These are phyloP conservation scores for Neolentinus lepideus DNA, from an alignment of 1,284 basidiomycete species.

Conservation along the genomic window DNA sequence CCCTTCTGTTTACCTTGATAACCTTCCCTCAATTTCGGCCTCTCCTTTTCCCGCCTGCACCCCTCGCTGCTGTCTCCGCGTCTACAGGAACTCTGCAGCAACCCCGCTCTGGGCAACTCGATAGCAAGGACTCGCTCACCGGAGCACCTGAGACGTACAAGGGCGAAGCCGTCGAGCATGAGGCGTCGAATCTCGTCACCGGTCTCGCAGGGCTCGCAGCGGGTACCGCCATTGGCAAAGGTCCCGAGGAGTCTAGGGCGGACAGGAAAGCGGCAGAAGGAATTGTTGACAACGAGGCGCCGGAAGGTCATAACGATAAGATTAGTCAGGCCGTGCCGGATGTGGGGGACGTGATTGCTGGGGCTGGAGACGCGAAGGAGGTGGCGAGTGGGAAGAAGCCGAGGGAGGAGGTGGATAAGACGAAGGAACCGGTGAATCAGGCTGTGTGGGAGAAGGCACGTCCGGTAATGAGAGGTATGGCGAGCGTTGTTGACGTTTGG, in stretches of 20 bases:
- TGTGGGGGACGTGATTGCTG: slow-evolving; percentile 10
- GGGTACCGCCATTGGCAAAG: slow-evolving; percentile 30
- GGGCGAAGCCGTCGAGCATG: slow-evolving; percentile 36
- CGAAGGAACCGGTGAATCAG: slow-evolving; percentile 21
- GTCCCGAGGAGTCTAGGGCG: slow-evolving; percentile 13
- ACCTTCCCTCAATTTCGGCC: slow-evolving; percentile 34
- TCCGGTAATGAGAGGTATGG: slow-evolving; percentile 25
- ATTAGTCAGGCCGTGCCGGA: slow-evolving; percentile 20
- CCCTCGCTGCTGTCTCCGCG: slow-evolving; percentile 25
- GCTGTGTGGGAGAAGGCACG: slow-evolving; percentile 26
- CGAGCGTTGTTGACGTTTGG: slow-evolving; percentile 23
- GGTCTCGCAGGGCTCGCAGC: slow-evolving; percentile 28
- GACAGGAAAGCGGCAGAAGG: background rate
- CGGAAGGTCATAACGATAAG: slow-evolving; percentile 13
- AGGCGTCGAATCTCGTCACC: slow-evolving; percentile 32
- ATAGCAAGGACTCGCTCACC: slow-evolving; percentile 20
- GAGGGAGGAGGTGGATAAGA: slow-evolving; percentile 21
- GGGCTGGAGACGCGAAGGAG: slow-evolving; percentile 21
- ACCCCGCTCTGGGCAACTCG: slow-evolving; percentile 20
- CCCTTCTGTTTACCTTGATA: slow-evolving; percentile 32
- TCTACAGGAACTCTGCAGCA: slow-evolving; percentile 19
- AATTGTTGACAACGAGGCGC: slow-evolving; percentile 14
- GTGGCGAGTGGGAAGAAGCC: slow-evolving; percentile 20
- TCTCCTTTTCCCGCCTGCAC: slow-evolving; percentile 43
- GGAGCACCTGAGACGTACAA: slow-evolving; percentile 29